Conservation (phyloP, 305 asterid species). For the Plantago coronopus region DNA sequence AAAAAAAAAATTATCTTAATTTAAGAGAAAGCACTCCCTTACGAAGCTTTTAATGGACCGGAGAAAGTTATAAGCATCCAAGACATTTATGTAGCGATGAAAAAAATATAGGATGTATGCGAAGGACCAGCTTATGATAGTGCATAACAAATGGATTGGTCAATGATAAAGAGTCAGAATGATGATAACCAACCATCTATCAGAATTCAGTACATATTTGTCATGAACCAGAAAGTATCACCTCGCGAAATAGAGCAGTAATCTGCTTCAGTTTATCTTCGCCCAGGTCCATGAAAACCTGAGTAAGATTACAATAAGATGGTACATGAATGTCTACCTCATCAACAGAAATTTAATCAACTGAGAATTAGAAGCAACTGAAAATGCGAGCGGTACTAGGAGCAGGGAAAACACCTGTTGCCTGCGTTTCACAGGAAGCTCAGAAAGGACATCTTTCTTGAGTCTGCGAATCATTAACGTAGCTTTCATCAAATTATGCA, state of each 20-base stretch:
- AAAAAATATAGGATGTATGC: background rate
- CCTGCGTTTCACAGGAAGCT: constrained; percentile 94
- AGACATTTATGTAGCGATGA: no score
- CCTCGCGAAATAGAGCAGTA: constrained; percentile 83
- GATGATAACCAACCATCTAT: constrained; percentile 3
- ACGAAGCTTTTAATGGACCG: no score
- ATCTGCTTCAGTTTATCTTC: constrained; percentile 75
- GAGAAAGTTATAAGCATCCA: no score
- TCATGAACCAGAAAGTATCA: constrained; percentile 24
- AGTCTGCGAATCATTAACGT: constrained; percentile 93
- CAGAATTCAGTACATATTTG: background rate
- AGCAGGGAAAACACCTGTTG: constrained; percentile 55
- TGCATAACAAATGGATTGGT: constrained; percentile 10
- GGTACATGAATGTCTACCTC: constrained; percentile 17
- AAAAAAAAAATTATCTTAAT: no score
- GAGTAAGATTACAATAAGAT: constrained; percentile 27
- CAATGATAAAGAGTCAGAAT: constrained; percentile 13
- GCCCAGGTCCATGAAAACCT: constrained; percentile 88
- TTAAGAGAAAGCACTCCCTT: no score
- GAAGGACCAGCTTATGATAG: constrained; percentile 1
- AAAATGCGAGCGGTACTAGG: background rate
- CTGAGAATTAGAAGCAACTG: background rate
- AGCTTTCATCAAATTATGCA: constrained; percentile 93
- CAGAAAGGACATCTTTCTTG: constrained; percentile 90
- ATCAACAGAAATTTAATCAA: background rate